Evolutionary conservation across 2,329 filamentous ascomycete genomes (phyloP), one percentile per base, ranked within the genome.

Genomic region (Aspergillus melleus): DNA sequence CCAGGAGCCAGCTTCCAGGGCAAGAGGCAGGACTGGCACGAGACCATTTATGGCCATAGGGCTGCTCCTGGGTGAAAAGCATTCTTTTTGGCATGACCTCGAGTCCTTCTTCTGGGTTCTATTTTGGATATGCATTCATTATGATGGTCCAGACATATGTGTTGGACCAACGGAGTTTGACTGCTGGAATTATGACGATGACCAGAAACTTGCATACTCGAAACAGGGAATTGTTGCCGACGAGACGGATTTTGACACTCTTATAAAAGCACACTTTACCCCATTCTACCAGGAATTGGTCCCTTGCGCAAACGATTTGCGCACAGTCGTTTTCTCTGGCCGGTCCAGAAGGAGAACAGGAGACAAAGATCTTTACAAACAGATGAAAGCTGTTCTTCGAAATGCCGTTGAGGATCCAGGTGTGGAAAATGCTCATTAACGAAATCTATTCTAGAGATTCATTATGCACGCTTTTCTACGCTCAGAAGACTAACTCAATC

Each of bases 61-160:
- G 0, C 72, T 70, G 2, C 72, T 82, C 30, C 58, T 73, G 14
- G 74, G 71, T 39, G 74, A 81, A 62, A 55, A 73, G 39, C 73
- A 81, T 61, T 77, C 72, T 0, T 79, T 78, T 42, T 79, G 79
- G 68, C 74, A 81, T 64, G 75, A 80, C 57, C 69, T 79, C 5
- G 76, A 81, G 62, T 82, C 75, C 2, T 80, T 81, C 61, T 81
- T 79, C 66, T 81, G 68, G 78, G 75, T 81, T 1, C 61, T 81
- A 0, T 79, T 81, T 63, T 81, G 72, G 79, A 76, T 79, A 62
- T 78, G 72, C 58, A 72, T 79, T 54, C 72, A 80, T 61, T 79
- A 71, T 55, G 44, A 72, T 14, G 70, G 69, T 2, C 42, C 54
- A 24, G 6, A 20, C 44, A 47, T 6, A 9, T 44, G 47, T n/a